These are phyloP conservation scores for Globisporangium perplexum DNA, from an alignment of 352 stramenopile species.

Conservation along the genomic window DNA sequence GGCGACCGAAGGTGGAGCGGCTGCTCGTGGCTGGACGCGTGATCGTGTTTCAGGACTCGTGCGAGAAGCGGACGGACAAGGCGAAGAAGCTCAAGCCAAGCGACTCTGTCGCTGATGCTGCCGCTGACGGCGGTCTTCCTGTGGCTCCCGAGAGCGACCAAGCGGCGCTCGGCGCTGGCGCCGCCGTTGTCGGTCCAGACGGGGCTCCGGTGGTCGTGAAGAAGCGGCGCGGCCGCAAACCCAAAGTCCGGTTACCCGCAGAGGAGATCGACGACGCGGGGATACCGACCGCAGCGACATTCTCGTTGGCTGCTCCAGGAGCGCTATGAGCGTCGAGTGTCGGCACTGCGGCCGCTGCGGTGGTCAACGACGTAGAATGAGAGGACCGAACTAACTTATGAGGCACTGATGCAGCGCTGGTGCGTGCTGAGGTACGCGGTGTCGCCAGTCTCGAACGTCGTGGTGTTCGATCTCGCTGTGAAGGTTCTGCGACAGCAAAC, in stretches of 20 bases:
- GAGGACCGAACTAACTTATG: too few species aligned
- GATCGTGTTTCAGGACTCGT: constrained; percentile 48
- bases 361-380: too few species aligned
- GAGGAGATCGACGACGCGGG: background rate
- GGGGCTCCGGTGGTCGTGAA: background rate
- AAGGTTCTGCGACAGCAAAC: too few species aligned
- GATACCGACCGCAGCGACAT: background rate
- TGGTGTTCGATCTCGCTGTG: too few species aligned
- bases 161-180: background rate
- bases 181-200: too few species aligned
- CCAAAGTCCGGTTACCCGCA: background rate
- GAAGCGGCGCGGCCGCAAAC: constrained; percentile 6
- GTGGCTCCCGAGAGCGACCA: too few species aligned
- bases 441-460: too few species aligned
- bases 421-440: too few species aligned
- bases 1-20: constrained; percentile 44
- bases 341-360: too few species aligned
- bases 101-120: background rate
- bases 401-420: too few species aligned
- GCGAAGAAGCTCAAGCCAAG: constrained; percentile 34
- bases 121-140: background rate
- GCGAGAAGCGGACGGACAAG: constrained; percentile 54
- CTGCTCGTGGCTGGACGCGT: constrained; percentile 36
- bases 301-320: too few species aligned
- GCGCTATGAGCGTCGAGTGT: too few species aligned